A percentile compares a stretch with the other conserved stretches of the same genome.
These are phyloP conservation scores for Corymbia calophylla DNA, from an alignment of 441 rosid genomes.

Conservation along the genomic window DNA sequence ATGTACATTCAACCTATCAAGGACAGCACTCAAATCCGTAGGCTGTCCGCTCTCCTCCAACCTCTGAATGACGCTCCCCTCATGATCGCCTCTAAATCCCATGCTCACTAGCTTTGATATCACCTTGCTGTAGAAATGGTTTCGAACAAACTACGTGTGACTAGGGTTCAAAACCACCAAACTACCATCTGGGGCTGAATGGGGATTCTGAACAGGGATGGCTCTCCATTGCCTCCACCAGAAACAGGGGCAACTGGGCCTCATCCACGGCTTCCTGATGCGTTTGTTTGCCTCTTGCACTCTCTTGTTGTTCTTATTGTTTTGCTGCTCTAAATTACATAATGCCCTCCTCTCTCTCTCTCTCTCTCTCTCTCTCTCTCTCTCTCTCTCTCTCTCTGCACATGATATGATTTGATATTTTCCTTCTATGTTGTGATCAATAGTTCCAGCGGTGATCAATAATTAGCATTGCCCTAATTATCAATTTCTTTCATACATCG, in stretches of 20 bases:
- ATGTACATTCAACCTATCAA: conserved; percentile 57
- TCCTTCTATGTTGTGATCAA: not conserved
- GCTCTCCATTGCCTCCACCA: not conserved
- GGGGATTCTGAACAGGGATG: conserved; percentile 30
- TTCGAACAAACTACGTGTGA: conserved; percentile 38
- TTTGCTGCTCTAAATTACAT: not conserved
- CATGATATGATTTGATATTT: not conserved
- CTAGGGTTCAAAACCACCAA: conserved; percentile 26
- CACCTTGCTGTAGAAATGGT: conserved; percentile 51
- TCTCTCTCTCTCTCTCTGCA: not conserved
- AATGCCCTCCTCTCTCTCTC: not conserved
- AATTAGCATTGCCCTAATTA: not conserved
- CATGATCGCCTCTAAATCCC: conserved; percentile 76
- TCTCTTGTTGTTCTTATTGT: not conserved
- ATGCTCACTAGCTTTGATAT: conserved; percentile 70
- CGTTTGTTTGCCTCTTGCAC: not conserved
- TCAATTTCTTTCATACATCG: not conserved
- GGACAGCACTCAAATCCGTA: conserved; percentile 61
- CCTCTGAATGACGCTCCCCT: conserved; percentile 54
- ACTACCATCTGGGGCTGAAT: conserved; percentile 26
- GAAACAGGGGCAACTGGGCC: not conserved
- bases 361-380: not conserved
- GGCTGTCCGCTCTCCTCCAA: conserved; percentile 85
- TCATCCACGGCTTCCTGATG: not conserved
- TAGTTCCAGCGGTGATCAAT: not conserved